Conservation (phyloP, 2,329 filamentous ascomycete genomes). For the Fusarium sacchari region DNA sequence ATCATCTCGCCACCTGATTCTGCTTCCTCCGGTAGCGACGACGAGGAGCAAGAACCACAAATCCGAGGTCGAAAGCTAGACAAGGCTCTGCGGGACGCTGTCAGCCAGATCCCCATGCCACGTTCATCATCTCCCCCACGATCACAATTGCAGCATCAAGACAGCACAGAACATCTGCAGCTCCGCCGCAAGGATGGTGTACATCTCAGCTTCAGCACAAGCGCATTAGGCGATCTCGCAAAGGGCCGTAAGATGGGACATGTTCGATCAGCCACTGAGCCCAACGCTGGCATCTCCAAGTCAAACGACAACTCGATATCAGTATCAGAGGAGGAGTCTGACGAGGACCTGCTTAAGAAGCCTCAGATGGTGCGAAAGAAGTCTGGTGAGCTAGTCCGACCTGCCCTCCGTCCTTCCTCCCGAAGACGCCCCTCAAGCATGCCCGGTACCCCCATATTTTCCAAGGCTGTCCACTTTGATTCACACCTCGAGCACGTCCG, state of each 20-base stretch:
- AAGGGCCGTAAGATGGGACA: conserved; percentile 58
- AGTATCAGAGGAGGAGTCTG: conserved; percentile 71
- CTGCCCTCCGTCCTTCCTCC: conserved; percentile 84
- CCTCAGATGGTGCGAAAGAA: conserved; percentile 98
- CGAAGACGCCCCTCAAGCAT: conserved; percentile 90
- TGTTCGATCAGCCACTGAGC: conserved; percentile 66
- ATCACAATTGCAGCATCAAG: conserved; percentile 44
- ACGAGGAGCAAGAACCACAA: conserved; percentile 74
- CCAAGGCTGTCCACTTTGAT: conserved; percentile 98
- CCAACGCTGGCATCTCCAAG: conserved; percentile 57
- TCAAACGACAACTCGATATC: conserved; percentile 61
- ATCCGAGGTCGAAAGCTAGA: conserved; percentile 60
- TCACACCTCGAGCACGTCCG: conserved; percentile 95
- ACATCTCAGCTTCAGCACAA: conserved; percentile 60
- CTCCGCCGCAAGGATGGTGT: conserved; percentile 48
- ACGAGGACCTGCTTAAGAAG: conserved; percentile 70
- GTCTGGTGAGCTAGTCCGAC: conserved; percentile 94
- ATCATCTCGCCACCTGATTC: conserved; percentile 94
- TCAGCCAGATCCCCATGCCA: conserved; percentile 75
- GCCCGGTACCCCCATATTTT: conserved; percentile 95
- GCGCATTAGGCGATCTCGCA: conserved; percentile 55
- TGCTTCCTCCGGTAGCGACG: conserved; percentile 81
- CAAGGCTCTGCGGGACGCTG: conserved; percentile 81
- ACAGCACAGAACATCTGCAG: conserved; percentile 57
- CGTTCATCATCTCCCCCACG: conserved; percentile 59